Evolutionary conservation across 805 yeast genomes (phyloP).

Genomic region (Naumovozyma castellii): DNA sequence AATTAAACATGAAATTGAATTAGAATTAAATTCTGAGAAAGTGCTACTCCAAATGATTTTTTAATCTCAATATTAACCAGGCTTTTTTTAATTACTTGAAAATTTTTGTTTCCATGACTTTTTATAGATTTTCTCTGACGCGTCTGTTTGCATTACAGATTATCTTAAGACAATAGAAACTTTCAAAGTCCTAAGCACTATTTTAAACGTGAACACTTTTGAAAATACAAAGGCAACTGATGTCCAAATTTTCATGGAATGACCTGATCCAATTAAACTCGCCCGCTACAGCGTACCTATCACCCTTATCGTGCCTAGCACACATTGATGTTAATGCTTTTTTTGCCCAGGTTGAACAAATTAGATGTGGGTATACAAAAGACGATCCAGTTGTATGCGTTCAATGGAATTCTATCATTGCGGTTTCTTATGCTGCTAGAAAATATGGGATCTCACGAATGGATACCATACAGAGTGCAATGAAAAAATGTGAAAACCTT

Average conservation of each 20-base stretch:
- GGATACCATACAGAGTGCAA: slow-evolving; percentile 62
- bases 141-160: too few relatives aligned
- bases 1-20: too few relatives aligned
- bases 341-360: slow-evolving; percentile 88
- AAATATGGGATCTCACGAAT: slow-evolving; percentile 71
- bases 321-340: slow-evolving; percentile 92
- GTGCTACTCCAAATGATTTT: too few relatives aligned
- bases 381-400: slow-evolving; percentile 87
- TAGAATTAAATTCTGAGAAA: too few relatives aligned
- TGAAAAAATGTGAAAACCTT: slow-evolving; percentile 63
- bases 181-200: too few relatives aligned
- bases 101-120: too few relatives aligned
- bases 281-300: slow-evolving; percentile 39
- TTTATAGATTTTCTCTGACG: too few relatives aligned
- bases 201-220: background rate
- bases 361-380: slow-evolving; percentile 52
- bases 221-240: slow-evolving; percentile 2
- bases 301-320: slow-evolving; percentile 70
- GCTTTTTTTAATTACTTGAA: too few relatives aligned
- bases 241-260: slow-evolving; percentile 39
- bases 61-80: too few relatives aligned
- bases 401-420: slow-evolving; percentile 86
- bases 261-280: slow-evolving; percentile 43
- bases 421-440: slow-evolving; percentile 85
- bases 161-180: too few relatives aligned